Percentiles rank a stretch among this genome's conserved stretches.
These are phyloP conservation scores for Zygoascus bituminiphila DNA, from an alignment of 805 yeast genomes.

Conservation along the genomic window DNA sequence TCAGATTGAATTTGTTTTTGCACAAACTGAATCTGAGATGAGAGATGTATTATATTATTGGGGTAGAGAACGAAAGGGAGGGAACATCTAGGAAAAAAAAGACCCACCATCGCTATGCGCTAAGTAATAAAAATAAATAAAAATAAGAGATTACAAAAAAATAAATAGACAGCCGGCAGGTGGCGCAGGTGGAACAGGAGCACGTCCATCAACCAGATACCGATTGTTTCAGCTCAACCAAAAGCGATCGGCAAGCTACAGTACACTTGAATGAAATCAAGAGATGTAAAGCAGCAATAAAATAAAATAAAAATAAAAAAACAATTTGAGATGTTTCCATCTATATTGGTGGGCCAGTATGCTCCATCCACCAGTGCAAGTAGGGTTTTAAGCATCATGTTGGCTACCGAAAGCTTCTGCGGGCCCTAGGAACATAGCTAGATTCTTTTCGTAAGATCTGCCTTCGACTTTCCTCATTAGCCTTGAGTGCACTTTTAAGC, in stretches of 20 bases:
- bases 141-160: neutral
- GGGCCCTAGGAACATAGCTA: neutral
- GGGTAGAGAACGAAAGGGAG: neutral
- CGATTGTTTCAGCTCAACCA: too few relatives aligned
- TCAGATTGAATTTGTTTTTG: too few relatives aligned
- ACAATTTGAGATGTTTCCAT: neutral
- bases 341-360: neutral
- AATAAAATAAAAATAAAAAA: neutral
- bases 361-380: too few relatives aligned
- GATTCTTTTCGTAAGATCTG: neutral
- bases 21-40: too few relatives aligned
- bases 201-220: neutral
- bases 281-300: neutral
- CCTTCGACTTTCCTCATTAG: slow-evolving; percentile 12
- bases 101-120: neutral
- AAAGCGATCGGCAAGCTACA: too few relatives aligned
- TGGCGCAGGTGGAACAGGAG: too few relatives aligned
- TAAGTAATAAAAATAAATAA: neutral
- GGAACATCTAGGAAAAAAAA: neutral
- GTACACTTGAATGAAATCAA: too few relatives aligned
- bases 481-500: slow-evolving; percentile 8
- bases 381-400: neutral
- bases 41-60: neutral
- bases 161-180: neutral
- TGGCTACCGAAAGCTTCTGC: neutral